Base-by-base conservation (phyloP, 305 asterid genomes). In the Solanum hybrid region DNA sequence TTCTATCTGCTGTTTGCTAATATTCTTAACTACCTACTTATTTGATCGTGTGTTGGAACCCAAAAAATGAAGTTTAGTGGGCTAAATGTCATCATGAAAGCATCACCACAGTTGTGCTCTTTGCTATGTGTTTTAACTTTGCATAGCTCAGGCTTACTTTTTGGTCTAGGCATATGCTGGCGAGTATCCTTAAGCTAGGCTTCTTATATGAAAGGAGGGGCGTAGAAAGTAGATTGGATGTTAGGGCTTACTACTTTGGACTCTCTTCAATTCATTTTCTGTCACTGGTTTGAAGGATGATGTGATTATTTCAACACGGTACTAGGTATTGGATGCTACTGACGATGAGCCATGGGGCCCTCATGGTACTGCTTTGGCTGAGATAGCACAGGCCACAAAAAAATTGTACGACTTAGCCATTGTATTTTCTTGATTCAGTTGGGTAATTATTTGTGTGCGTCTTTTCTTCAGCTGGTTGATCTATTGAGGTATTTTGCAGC, bases 311-410 rank as follows among this genome's bases (percentile, higher is more conserved):
- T 84, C 88, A 84, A 84, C 88, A 51, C 12, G 76, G 31, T 29
- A 20, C 76, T 90, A 97, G 99, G 99, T 95, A 90, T 88, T 97
- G 93, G 99, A 98, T 94, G 99, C 99, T 41, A 98, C 99, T 17
- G 98, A 98, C 76, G 98, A 98, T 78, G 99, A 95, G 89, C 98
- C 99, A 90, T 98, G 99, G 99, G 99, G 99, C 92, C 99, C 99
- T 90, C 99, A 98, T 91, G 99, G 99, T 91, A 95, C 99, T 85
- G 96, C 91, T 90, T 93, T 98, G 95, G 95, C 98, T 79, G 99
- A 98, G 95, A 98, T 98, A 89, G 97, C 99, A 87, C 96, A 93
- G 92, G 98, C 98, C 85, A 96, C 99, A 70, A 98, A 97, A 89
- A 98, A 97, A 97, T 96, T 95, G 99, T 98, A 92, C 7, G 87